These are phyloP conservation scores for Artomyces pyxidatus DNA, from an alignment of 768 basidiomycete genomes.

Conservation along the genomic window DNA sequence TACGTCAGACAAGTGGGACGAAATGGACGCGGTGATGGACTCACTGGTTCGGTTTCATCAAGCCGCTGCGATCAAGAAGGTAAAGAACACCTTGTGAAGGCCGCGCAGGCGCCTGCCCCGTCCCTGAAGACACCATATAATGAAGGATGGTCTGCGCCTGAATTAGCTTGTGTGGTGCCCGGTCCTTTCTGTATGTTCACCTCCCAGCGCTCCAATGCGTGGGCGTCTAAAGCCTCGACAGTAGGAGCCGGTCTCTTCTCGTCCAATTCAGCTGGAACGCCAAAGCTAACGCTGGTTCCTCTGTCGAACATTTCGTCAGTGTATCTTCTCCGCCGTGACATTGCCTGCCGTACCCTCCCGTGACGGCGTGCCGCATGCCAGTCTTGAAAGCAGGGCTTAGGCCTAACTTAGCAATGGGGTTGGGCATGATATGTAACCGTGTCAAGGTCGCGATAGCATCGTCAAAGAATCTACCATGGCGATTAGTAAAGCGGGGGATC, in stretches of 20 bases:
- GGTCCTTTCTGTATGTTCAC: slow-evolving; percentile 29
- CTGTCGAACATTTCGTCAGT: slow-evolving; percentile 29
- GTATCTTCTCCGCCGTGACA: neutral
- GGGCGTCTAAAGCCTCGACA: slow-evolving; percentile 62
- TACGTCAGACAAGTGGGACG: slow-evolving; percentile 5
- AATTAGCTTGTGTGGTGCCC: neutral
- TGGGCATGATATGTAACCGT: slow-evolving; percentile 62
- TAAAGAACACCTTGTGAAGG: slow-evolving; percentile 81
- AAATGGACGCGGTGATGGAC: slow-evolving; percentile 17
- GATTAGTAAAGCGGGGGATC: neutral
- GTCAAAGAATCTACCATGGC: slow-evolving; percentile 56
- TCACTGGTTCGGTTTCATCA: slow-evolving; percentile 74
- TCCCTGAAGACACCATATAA: slow-evolving; percentile 94
- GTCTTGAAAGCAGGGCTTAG: slow-evolving; percentile 73
- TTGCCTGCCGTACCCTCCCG: slow-evolving; percentile 61
- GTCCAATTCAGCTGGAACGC: slow-evolving; percentile 61
- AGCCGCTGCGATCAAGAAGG: slow-evolving; percentile 72
- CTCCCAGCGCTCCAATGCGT: slow-evolving; percentile 89
- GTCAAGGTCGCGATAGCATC: slow-evolving; percentile 55
- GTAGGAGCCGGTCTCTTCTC: slow-evolving; percentile 47
- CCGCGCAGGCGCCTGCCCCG: slow-evolving; percentile 62
- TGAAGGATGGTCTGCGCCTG: slow-evolving; percentile 78
- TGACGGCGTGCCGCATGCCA: slow-evolving; percentile 75
- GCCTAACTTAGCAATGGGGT: slow-evolving; percentile 48
- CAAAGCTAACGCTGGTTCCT: slow-evolving; percentile 76